These are phyloP conservation scores for Aspergillus panamensis DNA, from an alignment of 495 filamentous ascomycete species.

Conservation along the genomic window DNA sequence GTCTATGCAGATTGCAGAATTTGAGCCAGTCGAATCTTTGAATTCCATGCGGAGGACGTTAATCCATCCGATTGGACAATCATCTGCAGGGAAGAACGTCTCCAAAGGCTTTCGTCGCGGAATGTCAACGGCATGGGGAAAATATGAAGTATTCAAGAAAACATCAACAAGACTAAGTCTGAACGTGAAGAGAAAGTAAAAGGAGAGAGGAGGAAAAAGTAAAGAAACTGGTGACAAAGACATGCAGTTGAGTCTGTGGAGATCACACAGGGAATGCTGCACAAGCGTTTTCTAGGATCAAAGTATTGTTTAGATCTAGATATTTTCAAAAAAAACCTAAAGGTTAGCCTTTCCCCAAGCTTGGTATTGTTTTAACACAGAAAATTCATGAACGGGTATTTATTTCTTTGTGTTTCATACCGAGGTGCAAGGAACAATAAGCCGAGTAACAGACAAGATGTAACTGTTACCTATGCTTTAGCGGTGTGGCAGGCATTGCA, in stretches of 20 bases:
- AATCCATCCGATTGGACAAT: constrained; percentile 8
- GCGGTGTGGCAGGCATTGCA: constrained; percentile 46
- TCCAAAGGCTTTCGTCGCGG: constrained; percentile 9
- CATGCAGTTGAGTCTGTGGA: constrained; percentile 10
- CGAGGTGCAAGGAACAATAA: constrained; percentile 10
- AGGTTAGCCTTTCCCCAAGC: constrained; percentile 4
- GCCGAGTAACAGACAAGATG: constrained; percentile 14
- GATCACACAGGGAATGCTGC: constrained; percentile 17
- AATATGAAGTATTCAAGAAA: constrained; percentile 5
- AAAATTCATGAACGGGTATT: neutral
- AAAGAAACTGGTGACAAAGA: neutral
- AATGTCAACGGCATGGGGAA: neutral
- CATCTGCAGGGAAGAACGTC: neutral
- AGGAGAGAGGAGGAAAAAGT: neutral
- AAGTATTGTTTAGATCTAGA: constrained; percentile 2
- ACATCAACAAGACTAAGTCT: constrained; percentile 3
- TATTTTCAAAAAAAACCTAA: neutral
- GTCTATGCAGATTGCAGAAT: neutral
- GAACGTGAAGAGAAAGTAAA: neutral
- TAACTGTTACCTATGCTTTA: constrained; percentile 34
- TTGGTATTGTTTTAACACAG: neutral
- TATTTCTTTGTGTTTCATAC: constrained; percentile 12
- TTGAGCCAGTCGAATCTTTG: neutral
- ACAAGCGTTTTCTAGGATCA: constrained; percentile 1
- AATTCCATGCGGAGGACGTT: neutral